These are phyloP conservation scores for Tylopilus felleus DNA, from an alignment of 768 basidiomycete genomes.

Conservation along the genomic window DNA sequence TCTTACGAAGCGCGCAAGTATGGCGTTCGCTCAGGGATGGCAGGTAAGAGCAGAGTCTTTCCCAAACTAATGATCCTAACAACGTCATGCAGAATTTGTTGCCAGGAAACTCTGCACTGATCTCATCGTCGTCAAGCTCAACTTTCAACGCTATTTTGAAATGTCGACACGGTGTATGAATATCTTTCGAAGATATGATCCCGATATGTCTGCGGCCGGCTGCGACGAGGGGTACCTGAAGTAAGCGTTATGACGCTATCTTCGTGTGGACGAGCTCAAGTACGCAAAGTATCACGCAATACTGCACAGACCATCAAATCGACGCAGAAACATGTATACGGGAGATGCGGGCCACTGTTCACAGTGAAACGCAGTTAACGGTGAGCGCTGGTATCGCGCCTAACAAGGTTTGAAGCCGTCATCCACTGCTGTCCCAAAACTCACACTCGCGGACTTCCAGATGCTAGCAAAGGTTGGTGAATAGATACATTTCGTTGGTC, in stretches of 20 bases:
- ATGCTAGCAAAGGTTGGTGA: slow-evolving; percentile 91
- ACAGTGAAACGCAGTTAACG: slow-evolving; percentile 78
- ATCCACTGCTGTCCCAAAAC: slow-evolving; percentile 10
- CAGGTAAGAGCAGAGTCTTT: slow-evolving; percentile 47
- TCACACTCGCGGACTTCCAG: slow-evolving; percentile 33
- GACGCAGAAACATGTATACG: slow-evolving; percentile 71
- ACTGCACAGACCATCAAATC: slow-evolving; percentile 67
- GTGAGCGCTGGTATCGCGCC: slow-evolving; percentile 95
- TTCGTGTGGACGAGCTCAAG: slow-evolving; percentile 4
- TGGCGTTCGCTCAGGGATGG: slow-evolving; percentile 93
- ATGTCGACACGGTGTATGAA: slow-evolving; percentile 70
- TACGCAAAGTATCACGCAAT: slow-evolving; percentile 68
- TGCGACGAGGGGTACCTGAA: slow-evolving; percentile 93
- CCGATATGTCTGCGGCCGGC: slow-evolving; percentile 69
- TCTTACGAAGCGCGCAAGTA: slow-evolving; percentile 90
- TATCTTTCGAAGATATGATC: slow-evolving; percentile 69
- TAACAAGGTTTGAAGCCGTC: slow-evolving; percentile 65
- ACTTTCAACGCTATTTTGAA: slow-evolving; percentile 61
- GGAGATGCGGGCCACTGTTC: slow-evolving; percentile 71
- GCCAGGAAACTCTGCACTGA: slow-evolving; percentile 93
- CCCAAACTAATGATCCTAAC: not conserved
- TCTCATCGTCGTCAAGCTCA: slow-evolving; percentile 62
- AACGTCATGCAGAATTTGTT: slow-evolving; percentile 61
- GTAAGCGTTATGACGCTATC: slow-evolving; percentile 40
- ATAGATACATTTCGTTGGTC: slow-evolving; percentile 10